Conservation (phyloP, 2,329 filamentous ascomycete genomes). For the Fusarium foetens region DNA sequence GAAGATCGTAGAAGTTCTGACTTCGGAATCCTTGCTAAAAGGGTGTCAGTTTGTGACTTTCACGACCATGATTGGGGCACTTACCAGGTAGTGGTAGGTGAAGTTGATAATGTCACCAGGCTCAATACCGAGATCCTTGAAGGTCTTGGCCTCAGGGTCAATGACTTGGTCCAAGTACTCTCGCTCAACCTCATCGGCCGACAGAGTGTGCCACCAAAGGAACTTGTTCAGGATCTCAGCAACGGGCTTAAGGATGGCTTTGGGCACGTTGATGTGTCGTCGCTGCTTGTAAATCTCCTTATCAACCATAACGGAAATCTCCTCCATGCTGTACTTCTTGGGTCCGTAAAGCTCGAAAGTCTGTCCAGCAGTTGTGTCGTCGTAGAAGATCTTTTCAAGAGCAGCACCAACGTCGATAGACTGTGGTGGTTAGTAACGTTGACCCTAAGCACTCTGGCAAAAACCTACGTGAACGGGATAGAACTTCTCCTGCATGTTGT, state of each 20-base stretch:
- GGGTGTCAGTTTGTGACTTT: slow-evolving; percentile 7
- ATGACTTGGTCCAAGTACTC: slow-evolving; percentile 95
- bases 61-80: slow-evolving; percentile 47
- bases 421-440: slow-evolving; percentile 54
- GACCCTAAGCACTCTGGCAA: background rate
- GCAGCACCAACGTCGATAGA: slow-evolving; percentile 90
- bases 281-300: slow-evolving; percentile 91
- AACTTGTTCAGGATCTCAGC: slow-evolving; percentile 80
- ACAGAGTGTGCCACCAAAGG: slow-evolving; percentile 89
- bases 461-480: slow-evolving; percentile 86
- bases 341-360: slow-evolving; percentile 96
- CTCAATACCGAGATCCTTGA: slow-evolving; percentile 91
- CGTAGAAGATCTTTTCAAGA: slow-evolving; percentile 88
- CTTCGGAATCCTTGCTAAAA: slow-evolving; percentile 88
- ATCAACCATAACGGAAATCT: slow-evolving; percentile 89
- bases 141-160: slow-evolving; percentile 91
- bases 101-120: slow-evolving; percentile 86
- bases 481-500: slow-evolving; percentile 92
- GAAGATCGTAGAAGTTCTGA: slow-evolving; percentile 89
- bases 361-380: slow-evolving; percentile 88
- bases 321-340: slow-evolving; percentile 87
- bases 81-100: slow-evolving; percentile 93
- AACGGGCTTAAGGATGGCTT: slow-evolving; percentile 78
- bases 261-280: slow-evolving; percentile 91
- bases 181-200: slow-evolving; percentile 86